Percentiles rank a stretch among this genome's conserved stretches.
Conservation (phyloP, 2,329 filamentous ascomycete genomes). For the Aspergillus luchuensis region DNA sequence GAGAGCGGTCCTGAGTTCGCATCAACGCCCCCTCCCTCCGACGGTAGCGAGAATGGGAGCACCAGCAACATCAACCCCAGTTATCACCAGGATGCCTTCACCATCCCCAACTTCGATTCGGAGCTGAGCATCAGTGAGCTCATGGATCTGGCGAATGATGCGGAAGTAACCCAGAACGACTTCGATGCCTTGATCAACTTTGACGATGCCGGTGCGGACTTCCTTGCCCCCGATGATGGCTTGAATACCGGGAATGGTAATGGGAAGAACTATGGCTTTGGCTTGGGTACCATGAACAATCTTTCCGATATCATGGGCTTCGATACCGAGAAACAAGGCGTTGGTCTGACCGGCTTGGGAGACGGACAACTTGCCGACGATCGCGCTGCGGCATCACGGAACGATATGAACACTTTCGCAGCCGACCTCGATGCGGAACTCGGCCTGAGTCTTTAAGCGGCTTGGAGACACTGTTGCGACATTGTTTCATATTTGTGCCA, state of each 20-base stretch:
- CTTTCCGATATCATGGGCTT: slow-evolving; percentile 22
- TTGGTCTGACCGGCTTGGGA: slow-evolving; percentile 12
- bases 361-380: slow-evolving; percentile 2
- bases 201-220: slow-evolving; percentile 43
- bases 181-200: slow-evolving; percentile 51
- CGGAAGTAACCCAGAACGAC: slow-evolving; percentile 48
- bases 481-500: neutral
- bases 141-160: slow-evolving; percentile 48
- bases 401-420: slow-evolving; percentile 14
- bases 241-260: slow-evolving; percentile 8
- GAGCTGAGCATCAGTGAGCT: slow-evolving; percentile 44
- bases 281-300: slow-evolving; percentile 13
- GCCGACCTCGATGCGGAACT: slow-evolving; percentile 25
- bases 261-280: slow-evolving; percentile 19
- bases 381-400: slow-evolving; percentile 10
- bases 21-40: slow-evolving; percentile 46
- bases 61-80: slow-evolving; percentile 40
- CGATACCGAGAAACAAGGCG: slow-evolving; percentile 19
- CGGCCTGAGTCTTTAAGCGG: slow-evolving; percentile 20
- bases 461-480: neutral
- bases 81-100: slow-evolving; percentile 31
- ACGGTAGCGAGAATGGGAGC: slow-evolving; percentile 47
- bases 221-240: slow-evolving; percentile 36
- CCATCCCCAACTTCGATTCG: slow-evolving; percentile 32
- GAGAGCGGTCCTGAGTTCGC: slow-evolving; percentile 33